Evolutionary conservation across 2,329 filamentous ascomycete genomes (phyloP).

Genomic region (Botrytis elliptica): DNA sequence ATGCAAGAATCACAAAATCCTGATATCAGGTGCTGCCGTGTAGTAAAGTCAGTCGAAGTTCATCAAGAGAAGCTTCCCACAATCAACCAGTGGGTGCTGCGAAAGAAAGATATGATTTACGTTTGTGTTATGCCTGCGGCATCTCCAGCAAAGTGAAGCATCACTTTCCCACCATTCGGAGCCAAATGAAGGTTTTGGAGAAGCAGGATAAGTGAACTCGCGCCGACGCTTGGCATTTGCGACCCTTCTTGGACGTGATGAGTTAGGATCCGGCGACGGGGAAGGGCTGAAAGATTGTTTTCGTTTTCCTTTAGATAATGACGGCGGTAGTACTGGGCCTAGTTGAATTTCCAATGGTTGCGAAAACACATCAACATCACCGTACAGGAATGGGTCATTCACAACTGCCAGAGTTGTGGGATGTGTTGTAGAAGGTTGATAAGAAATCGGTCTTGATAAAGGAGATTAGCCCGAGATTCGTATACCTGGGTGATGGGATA

Average conservation of each 20-base stretch:
- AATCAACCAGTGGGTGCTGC: neutral
- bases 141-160: constrained; percentile 19
- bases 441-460: neutral
- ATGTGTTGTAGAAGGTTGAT: neutral
- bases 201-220: neutral
- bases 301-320: constrained; percentile 1
- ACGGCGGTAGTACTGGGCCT: neutral
- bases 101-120: neutral
- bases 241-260: constrained; percentile 4
- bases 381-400: constrained; percentile 15
- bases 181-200: neutral
- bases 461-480: neutral
- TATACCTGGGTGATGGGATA: neutral
- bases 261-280: neutral
- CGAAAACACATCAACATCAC: neutral
- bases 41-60: neutral
- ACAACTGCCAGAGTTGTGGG: neutral
- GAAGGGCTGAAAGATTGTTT: constrained; percentile 15
- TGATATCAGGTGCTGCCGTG: constrained; percentile 18
- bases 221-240: constrained; percentile 17
- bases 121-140: constrained; percentile 15
- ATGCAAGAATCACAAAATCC: constrained; percentile 26
- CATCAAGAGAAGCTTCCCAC: neutral
- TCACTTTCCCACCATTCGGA: constrained; percentile 9
- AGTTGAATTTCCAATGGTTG: constrained; percentile 9